Evolutionary conservation across 305 asterid genomes (phyloP), one percentile per base, ranked within the genome.

Genomic region (Andrographis paniculata): DNA sequence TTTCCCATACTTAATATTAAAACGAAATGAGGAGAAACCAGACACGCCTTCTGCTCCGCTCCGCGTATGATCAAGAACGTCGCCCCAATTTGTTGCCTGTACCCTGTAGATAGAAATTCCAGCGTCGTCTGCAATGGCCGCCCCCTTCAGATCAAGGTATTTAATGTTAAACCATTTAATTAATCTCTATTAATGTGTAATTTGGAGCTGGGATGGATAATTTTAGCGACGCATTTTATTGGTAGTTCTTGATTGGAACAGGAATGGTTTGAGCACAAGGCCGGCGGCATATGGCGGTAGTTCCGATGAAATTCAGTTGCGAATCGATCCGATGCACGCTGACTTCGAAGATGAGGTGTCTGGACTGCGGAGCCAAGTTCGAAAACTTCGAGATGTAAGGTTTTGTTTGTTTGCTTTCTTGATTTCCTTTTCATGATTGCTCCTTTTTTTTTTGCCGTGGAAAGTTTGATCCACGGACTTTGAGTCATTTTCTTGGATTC

Each of bases 291-390:
- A 62, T 43, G 62, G 87, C 31, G 67, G 78, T 6, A 70, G 65
- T 50, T 73, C 94, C n/a, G 88, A 77, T 71, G 94, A 87, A 61
- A 73, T 87, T 41, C 97, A 84, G 67, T 46, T 75, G 79, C 70
- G 86, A 50, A 81, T 87, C 36, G 97, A 87, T 64, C 94, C 94
- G 54, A 62, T 67, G 73, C 69, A 67, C 28, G 9, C 53, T 13
- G 92, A 81, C 46, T 62, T 84, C 45, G 95, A 79, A 38, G 80
- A 73, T 1, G 92, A 79, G 68, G 84, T 81, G 55, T 56, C 74
- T n/a, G 93, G 92, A 24, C 94, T 84, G 30, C 88, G 84, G 44
- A 75, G 67, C 30, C 92, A 87, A 87, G 95, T 87, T 65, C 75
- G 82, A 46, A 80, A 62, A 60, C 78, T 84, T 7, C 80, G 84